These are phyloP conservation scores for Pseudotulostoma volvatum DNA, from an alignment of 495 filamentous ascomycete genomes.

Conservation along the genomic window DNA sequence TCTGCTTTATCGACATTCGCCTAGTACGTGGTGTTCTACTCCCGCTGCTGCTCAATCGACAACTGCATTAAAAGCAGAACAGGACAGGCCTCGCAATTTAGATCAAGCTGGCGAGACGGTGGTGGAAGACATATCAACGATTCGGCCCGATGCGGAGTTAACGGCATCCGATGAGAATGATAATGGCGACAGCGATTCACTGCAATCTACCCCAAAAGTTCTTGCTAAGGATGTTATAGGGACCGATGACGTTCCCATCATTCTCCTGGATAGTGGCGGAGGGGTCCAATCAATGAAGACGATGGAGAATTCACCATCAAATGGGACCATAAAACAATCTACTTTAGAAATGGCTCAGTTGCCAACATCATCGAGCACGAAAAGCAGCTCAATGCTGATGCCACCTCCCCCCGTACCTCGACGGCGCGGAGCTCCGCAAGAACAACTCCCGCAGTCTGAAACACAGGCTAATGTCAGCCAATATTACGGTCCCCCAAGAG, in stretches of 20 bases:
- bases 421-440: conserved; percentile 7
- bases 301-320: background rate
- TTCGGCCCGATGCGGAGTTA: background rate
- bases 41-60: conserved; percentile 7
- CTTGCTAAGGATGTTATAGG: background rate
- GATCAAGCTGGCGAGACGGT: conserved; percentile 1
- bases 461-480: background rate
- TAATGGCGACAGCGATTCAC: conserved; percentile 12
- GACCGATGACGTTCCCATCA: conserved; percentile 1
- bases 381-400: conserved; percentile 18
- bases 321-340: background rate
- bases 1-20: conserved; percentile 20
- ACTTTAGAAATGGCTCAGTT: conserved; percentile 5
- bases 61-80: background rate
- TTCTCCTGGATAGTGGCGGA: background rate
- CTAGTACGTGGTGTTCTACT: conserved; percentile 10
- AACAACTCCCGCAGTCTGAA: background rate
- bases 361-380: conserved; percentile 8
- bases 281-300: background rate
- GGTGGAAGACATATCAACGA: background rate
- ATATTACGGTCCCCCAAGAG: conserved; percentile 2
- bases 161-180: background rate
- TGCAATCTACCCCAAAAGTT: conserved; percentile 27
- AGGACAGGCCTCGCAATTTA: conserved; percentile 3
- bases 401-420: conserved; percentile 22